Evolutionary conservation across 2,329 filamentous ascomycete genomes (phyloP), one percentile per base, ranked within the genome.

Genomic region (Aspergillus uvarum): DNA sequence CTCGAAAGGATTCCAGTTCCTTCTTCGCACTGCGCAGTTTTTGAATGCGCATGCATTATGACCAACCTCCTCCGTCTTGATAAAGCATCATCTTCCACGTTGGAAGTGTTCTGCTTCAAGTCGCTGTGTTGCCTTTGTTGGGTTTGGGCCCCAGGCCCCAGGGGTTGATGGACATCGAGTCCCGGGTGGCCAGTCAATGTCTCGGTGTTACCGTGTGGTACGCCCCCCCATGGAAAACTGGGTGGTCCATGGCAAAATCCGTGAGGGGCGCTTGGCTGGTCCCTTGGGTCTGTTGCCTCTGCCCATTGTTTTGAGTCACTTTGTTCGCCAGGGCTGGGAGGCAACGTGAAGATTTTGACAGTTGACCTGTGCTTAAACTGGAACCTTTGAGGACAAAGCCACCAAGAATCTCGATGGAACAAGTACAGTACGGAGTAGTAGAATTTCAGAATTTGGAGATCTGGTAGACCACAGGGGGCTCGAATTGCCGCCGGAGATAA

Each of bases 201-300:
- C 31, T 44, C 53, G 44, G 53, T 47, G 53, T 55, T 55, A 47
- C 53, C 53, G 53, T 50, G 48, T 55, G 53, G 53, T 44, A 54
- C 52, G 52, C 42, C 38, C 12, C 32, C 52, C 32, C 32, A 35
- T 32, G 47, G 52, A 54, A 42, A 44, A 26, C 14, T 19, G 51
- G 51, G 32, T 35, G 11, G 11, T 35, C 26, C 26, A 26, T 54
- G 52, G 52, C 52, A 32, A 54, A 54, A 22, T 54, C 52, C 52
- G 52, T 54, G 52, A 54, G 44, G 53, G 42, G 53, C 53, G 42
- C 26, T 26, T 52, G 21, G 51, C 47, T 22, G 19, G 35, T 54
- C 52, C 53, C 53, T 55, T 55, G 53, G 53, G 53, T 55, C 53
- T 24, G 31, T 19, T 12, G 53, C 26, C 53, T 55, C 32, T 16